A percentile compares a stretch with the other conserved stretches of the same genome.
Conservation (phyloP, 495 filamentous ascomycete genomes). For the Barbatosphaeria neglecta region DNA sequence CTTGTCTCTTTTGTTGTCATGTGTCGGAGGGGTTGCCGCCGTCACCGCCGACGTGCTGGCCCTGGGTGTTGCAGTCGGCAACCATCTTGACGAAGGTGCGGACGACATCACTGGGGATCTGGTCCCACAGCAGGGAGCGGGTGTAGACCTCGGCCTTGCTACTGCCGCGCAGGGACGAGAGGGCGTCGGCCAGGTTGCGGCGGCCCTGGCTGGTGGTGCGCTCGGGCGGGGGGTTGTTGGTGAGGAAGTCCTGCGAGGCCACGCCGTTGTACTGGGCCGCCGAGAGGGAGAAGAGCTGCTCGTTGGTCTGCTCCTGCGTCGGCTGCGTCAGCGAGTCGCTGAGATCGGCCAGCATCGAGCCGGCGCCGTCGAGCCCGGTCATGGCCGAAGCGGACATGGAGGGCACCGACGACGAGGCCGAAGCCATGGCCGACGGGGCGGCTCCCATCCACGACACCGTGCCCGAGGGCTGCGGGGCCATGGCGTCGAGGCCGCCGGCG, state of each 20-base stretch:
- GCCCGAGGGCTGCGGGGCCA: conserved; percentile 39
- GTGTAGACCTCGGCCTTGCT: conserved; percentile 82
- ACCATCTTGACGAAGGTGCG: conserved; percentile 87
- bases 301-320: conserved; percentile 75
- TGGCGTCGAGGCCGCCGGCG: conserved; percentile 43
- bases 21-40: conserved; percentile 22
- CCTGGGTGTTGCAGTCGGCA: conserved; percentile 39
- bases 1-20: conserved; percentile 19
- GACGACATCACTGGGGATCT: conserved; percentile 83
- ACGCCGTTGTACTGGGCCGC: conserved; percentile 83
- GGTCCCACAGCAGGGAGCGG: conserved; percentile 85
- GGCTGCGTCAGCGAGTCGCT: conserved; percentile 63
- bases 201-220: conserved; percentile 43
- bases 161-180: conserved; percentile 63
- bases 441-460: conserved; percentile 32
- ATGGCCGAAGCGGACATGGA: conserved; percentile 42
- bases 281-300: conserved; percentile 78
- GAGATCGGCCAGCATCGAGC: conserved; percentile 63
- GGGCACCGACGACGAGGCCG: conserved; percentile 5
- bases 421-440: conserved; percentile 17
- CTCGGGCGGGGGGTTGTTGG: conserved; percentile 29
- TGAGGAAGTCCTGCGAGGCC: conserved; percentile 57
- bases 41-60: conserved; percentile 11
- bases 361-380: conserved; percentile 22
- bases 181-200: conserved; percentile 69